These are phyloP conservation scores for Microbotryum silenes-acaulis DNA, from an alignment of 1,284 basidiomycete genomes.

Conservation along the genomic window DNA sequence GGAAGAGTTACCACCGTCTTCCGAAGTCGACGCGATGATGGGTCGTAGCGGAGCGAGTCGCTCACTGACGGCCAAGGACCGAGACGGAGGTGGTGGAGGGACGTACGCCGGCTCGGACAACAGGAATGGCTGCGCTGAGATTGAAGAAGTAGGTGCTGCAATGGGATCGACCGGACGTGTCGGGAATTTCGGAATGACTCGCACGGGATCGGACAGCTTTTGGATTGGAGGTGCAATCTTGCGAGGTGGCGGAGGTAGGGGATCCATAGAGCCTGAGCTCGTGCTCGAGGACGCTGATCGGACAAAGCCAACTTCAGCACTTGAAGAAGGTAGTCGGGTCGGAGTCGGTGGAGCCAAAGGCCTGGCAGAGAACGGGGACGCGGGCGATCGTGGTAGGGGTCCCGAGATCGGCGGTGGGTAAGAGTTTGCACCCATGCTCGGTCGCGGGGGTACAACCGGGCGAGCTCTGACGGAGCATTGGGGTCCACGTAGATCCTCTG, in stretches of 20 bases:
- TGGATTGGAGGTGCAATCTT: background rate
- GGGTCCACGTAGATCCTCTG: slow-evolving; percentile 10
- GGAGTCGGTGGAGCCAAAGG: slow-evolving; percentile 1
- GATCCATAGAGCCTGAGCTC: background rate
- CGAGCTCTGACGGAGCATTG: background rate
- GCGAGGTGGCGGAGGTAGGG: background rate
- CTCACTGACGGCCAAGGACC: slow-evolving; percentile 7
- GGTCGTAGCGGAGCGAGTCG: slow-evolving; percentile 16
- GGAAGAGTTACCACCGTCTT: slow-evolving; percentile 5
- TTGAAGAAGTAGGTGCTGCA: background rate
- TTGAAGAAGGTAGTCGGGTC: background rate
- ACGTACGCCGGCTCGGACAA: slow-evolving; percentile 8
- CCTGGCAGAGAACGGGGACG: background rate
- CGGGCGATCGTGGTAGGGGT: background rate
- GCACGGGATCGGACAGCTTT: background rate
- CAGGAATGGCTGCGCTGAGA: background rate
- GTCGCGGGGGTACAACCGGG: slow-evolving; percentile 14
- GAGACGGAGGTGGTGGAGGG: slow-evolving; percentile 27
- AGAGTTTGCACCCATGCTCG: background rate
- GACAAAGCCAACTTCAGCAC: background rate
- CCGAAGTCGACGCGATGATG: background rate
- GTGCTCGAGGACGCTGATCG: background rate
- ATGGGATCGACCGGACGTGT: background rate
- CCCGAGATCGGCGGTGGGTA: background rate
- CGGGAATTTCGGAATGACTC: background rate